Conservation (phyloP, 2,329 filamentous ascomycete genomes). For the Xylaria multiplex region DNA sequence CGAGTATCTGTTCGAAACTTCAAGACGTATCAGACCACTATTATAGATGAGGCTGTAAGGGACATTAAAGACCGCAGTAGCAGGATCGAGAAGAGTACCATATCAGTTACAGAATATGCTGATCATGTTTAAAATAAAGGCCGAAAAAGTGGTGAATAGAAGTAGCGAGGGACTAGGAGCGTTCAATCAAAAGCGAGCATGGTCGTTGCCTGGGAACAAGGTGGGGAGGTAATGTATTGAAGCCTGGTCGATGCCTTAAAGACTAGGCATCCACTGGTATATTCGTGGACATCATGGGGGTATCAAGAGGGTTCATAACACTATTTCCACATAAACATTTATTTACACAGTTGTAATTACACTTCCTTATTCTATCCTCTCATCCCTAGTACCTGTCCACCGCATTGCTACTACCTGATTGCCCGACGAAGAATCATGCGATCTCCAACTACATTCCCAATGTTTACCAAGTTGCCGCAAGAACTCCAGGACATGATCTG, state of each 20-base stretch:
- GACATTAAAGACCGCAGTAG: slow-evolving; percentile 36
- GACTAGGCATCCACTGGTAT: not conserved
- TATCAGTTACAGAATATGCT: slow-evolving; percentile 34
- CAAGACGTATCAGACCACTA: slow-evolving; percentile 43
- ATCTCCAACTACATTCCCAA: not conserved
- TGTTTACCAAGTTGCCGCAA: not conserved
- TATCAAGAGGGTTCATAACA: not conserved
- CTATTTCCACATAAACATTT: not conserved
- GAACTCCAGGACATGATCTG: not conserved
- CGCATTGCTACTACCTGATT: not conserved
- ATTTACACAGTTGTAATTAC: not conserved
- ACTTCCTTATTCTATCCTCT: not conserved
- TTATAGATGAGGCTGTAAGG: slow-evolving; percentile 42
- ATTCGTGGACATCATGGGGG: too few relatives aligned
- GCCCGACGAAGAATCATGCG: not conserved
- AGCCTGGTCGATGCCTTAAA: not conserved
- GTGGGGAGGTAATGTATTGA: not conserved
- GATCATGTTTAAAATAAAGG: slow-evolving; percentile 17
- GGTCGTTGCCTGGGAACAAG: not conserved
- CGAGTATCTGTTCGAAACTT: slow-evolving; percentile 45
- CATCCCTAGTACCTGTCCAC: not conserved
- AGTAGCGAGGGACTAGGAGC: not conserved
- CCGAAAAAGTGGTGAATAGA: not conserved
- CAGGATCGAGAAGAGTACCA: slow-evolving; percentile 24
- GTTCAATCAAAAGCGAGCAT: not conserved